Evolutionary conservation across 129 eudicot genomes (phyloP).

Genomic region (Lactuca saligna): DNA sequence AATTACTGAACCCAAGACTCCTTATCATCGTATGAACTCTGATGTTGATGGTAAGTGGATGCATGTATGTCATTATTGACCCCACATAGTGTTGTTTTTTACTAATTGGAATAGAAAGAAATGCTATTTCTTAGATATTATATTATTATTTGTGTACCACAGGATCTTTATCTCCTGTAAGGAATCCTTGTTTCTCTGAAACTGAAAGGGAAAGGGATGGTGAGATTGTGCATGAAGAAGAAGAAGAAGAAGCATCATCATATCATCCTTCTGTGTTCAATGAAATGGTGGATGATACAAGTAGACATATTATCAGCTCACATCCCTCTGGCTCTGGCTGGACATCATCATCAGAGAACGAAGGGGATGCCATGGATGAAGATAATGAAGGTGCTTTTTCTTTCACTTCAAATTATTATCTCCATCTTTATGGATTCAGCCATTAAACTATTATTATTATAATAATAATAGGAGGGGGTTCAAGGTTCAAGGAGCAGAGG

Average conservation of each 20-base stretch:
- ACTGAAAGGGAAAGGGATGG: no score
- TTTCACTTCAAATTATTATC: background rate
- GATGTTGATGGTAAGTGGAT: slow-evolving; percentile 67
- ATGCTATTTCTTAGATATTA: no score
- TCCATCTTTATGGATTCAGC: background rate
- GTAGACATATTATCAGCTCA: slow-evolving; percentile 21
- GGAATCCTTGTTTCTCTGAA: slow-evolving; percentile 47
- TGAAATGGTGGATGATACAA: slow-evolving; percentile 71
- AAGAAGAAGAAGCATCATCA: slow-evolving; percentile 55
- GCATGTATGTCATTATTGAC: background rate
- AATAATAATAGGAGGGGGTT: slow-evolving; percentile 38
- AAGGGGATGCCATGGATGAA: slow-evolving; percentile 76
- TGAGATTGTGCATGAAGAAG: slow-evolving; percentile 15
- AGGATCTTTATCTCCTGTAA: slow-evolving; percentile 75
- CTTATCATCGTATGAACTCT: slow-evolving; percentile 72
- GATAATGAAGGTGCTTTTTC: slow-evolving; percentile 49
- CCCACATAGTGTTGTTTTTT: no score
- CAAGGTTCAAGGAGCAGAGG: slow-evolving; percentile 76
- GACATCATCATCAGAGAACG: slow-evolving; percentile 94
- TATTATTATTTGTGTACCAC: slow-evolving; percentile 20
- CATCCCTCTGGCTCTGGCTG: slow-evolving; percentile 46
- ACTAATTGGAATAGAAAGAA: no score
- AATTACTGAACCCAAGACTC: slow-evolving; percentile 98
- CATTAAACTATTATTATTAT: background rate
- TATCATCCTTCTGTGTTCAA: slow-evolving; percentile 55